Base-by-base conservation (phyloP, 345 rosid genomes). In the Turnera subulata region DNA sequence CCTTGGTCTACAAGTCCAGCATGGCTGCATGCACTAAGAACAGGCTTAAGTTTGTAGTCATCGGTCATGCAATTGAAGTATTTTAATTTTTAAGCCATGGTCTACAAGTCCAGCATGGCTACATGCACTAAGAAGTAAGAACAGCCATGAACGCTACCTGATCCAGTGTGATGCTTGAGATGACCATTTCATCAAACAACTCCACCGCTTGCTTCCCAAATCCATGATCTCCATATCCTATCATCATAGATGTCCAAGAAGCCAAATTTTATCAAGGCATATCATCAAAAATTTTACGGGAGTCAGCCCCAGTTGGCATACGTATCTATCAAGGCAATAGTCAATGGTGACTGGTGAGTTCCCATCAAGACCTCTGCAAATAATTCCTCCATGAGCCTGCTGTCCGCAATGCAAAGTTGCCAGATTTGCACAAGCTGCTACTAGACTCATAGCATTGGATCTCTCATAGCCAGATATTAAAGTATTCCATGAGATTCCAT, bases 211-310 rank as follows among this genome's bases (percentile, higher is more conserved):
- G 84, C 65, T 59, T 66, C 39, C 91, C 96, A 67, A 67, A 78
- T 23, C 99, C 97, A 18, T 86, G 88, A 18, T 89, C 76, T 9
- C 99, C 90, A 54, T 82, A 93, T 47, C 96, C 99, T 56, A 85
- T 78, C 94, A 92, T 83, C 93, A 92, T 92, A 42, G 97, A 86
- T 21, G 99, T 86, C 97, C 99, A 93, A 46, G 91, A 86, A 6
- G 89, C 83, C 58, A 92, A 69, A 74, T 81, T 64, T 58, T 68
- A 80, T 48, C 65, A 62, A 19, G 59, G 29, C 70, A 82, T 76
- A 47, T 80, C 80, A 20, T 43, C 61, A 59, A 89, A 92, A 40
- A 84, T 68, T 64, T 76, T 82, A 38, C 55, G 52, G 0, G 98
- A 76, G 60, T 79, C 82, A 4, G 25, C 98, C 98, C 32, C 99